Conservation (phyloP, 805 yeast species). For the Starmerella sirachaensis region DNA sequence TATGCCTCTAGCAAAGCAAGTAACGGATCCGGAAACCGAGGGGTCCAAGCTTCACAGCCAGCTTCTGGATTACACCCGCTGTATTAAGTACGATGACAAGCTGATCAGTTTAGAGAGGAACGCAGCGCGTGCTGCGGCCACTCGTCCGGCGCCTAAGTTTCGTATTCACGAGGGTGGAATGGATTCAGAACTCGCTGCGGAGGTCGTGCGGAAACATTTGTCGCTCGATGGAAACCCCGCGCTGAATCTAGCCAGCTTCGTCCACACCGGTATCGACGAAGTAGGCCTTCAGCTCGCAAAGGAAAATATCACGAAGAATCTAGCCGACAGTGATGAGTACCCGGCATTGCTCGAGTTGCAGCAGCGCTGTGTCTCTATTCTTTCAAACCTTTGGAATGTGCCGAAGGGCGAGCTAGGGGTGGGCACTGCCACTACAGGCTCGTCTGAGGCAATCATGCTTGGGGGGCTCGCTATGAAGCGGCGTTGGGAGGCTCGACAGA, state of each 20-base stretch:
- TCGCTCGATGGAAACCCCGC: constrained; percentile 74
- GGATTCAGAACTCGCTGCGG: constrained; percentile 41
- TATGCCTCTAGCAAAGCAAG: no score
- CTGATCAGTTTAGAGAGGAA: no score
- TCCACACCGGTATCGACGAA: constrained; percentile 58
- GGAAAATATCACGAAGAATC: constrained; percentile 71
- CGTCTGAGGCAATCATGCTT: constrained; percentile 85
- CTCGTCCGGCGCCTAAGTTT: constrained; percentile 39
- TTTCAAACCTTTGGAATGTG: constrained; percentile 74
- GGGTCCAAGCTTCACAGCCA: no score
- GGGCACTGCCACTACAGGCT: constrained; percentile 90
- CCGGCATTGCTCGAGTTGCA: constrained; percentile 74
- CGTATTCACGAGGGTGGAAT: constrained; percentile 48
- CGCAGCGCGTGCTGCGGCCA: constrained; percentile 6
- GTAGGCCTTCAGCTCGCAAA: constrained; percentile 41
- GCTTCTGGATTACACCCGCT: no score
- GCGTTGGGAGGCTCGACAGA: constrained; percentile 63
- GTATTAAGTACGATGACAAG: no score
- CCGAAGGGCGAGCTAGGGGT: constrained; percentile 41
- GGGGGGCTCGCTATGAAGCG: constrained; percentile 91
- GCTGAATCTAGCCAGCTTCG: constrained; percentile 79
- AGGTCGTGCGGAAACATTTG: constrained; percentile 59
- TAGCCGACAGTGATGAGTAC: constrained; percentile 89
- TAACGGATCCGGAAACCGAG: no score
- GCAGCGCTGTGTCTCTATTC: constrained; percentile 67